Evolutionary conservation across 2,329 filamentous ascomycete genomes (phyloP).

Genomic region (Xylariaceae sp.): DNA sequence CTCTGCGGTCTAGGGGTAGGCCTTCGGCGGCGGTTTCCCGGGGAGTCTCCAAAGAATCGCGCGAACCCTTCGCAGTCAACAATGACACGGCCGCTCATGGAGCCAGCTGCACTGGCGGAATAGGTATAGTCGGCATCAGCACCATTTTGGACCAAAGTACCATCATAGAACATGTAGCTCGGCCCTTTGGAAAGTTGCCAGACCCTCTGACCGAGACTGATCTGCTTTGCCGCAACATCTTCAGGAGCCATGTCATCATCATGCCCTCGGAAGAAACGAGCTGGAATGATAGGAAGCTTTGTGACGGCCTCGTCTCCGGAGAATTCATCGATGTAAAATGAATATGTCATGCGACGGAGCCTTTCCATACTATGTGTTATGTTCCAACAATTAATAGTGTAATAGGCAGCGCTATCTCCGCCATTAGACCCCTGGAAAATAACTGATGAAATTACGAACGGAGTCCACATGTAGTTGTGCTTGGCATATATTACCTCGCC

Average conservation of each 20-base stretch:
- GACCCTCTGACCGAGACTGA: slow-evolving; percentile 47
- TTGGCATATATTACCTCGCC: slow-evolving; percentile 49
- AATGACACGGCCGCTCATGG: slow-evolving; percentile 46
- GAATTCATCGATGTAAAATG: slow-evolving; percentile 43
- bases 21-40: slow-evolving; percentile 18
- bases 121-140: slow-evolving; percentile 27
- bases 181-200: slow-evolving; percentile 52
- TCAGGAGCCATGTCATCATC: slow-evolving; percentile 32
- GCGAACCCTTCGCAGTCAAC: slow-evolving; percentile 47
- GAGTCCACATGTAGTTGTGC: slow-evolving; percentile 43
- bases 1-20: slow-evolving; percentile 1
- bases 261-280: slow-evolving; percentile 45
- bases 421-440: neutral
- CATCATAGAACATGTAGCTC: slow-evolving; percentile 51
- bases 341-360: slow-evolving; percentile 43
- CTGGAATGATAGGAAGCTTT: slow-evolving; percentile 47
- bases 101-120: slow-evolving; percentile 28
- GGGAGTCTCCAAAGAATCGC: slow-evolving; percentile 36
- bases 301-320: slow-evolving; percentile 48
- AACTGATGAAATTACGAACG: slow-evolving; percentile 45
- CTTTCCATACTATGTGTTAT: slow-evolving; percentile 40
- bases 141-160: slow-evolving; percentile 41
- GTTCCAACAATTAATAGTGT: slow-evolving; percentile 46
- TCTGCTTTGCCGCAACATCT: slow-evolving; percentile 41
- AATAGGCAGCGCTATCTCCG: slow-evolving; percentile 9